phyloP scores from a whole-genome alignment of 192 early-diverging fungal species.

The Haplosporangium gracile region DNA sequence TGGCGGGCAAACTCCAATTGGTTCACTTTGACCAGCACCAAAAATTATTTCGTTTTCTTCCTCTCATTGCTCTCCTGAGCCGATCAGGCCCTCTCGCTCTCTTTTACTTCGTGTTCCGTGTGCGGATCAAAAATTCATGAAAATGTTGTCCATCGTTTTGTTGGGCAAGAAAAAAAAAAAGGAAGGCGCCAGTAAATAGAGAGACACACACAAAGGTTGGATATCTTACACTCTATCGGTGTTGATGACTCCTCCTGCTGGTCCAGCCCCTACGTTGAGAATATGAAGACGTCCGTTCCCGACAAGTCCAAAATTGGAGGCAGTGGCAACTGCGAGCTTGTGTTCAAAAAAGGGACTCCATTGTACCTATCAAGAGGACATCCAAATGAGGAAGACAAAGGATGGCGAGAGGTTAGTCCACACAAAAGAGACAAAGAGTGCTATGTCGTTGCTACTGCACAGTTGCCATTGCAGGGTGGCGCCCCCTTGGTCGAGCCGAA shows the following conservation, averaged over 20 bases:
- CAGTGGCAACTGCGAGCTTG: slow-evolving; percentile 86
- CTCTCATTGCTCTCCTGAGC: slow-evolving; percentile 21
- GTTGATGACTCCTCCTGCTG: slow-evolving; percentile 51
- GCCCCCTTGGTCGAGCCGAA: not conserved
- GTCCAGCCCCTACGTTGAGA: slow-evolving; percentile 65
- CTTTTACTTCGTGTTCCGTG: not conserved
- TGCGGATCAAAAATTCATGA: slow-evolving; percentile 1
- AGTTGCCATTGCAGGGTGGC: not conserved
- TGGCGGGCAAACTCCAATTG: slow-evolving; percentile 10
- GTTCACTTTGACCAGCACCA: slow-evolving; percentile 45
- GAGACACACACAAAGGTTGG: not conserved
- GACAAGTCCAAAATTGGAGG: slow-evolving; percentile 97
- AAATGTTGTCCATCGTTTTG: not conserved
- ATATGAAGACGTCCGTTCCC: slow-evolving; percentile 94
- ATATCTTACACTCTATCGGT: slow-evolving; percentile 76
- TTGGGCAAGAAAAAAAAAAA: not conserved
- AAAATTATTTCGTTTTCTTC: slow-evolving; percentile 26
- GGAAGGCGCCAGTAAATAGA: not conserved
- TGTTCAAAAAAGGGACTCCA: slow-evolving; percentile 96
- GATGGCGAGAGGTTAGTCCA: not conserved
- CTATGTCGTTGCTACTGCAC: not conserved
- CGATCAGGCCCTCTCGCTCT: slow-evolving; percentile 14
- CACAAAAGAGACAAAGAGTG: not conserved
- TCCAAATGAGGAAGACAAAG: not conserved
- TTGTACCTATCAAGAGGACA: slow-evolving; percentile 68